A percentile compares a stretch with the other conserved stretches of the same genome.
Evolutionary conservation across 2,329 filamentous ascomycete genomes (phyloP).

Genomic region (Massarina eburnea): DNA sequence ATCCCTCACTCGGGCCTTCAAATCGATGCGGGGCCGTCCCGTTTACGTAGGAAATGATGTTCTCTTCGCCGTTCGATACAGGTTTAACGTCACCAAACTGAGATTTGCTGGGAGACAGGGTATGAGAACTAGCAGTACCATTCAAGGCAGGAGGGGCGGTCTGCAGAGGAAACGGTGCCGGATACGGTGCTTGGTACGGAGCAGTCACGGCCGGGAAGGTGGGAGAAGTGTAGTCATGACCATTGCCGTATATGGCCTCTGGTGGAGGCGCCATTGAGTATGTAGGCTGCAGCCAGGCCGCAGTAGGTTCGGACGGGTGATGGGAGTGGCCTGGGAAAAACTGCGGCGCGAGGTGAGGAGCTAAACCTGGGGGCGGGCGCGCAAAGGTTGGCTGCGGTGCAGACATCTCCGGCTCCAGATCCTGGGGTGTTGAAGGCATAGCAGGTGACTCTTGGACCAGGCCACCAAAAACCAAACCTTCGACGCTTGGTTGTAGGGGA

Average conservation of each 20-base stretch:
- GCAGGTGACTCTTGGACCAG: slow-evolving; percentile 38
- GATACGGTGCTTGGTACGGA: slow-evolving; percentile 23
- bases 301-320: slow-evolving; percentile 36
- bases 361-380: slow-evolving; percentile 37
- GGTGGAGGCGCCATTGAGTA: slow-evolving; percentile 29
- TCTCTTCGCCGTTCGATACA: slow-evolving; percentile 21
- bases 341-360: slow-evolving; percentile 30
- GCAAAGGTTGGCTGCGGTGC: slow-evolving; percentile 22
- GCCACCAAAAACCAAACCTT: slow-evolving; percentile 45
- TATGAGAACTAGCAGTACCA: slow-evolving; percentile 30
- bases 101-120: slow-evolving; percentile 37
- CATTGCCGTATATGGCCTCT: slow-evolving; percentile 25
- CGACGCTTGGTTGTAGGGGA: slow-evolving; percentile 27
- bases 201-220: slow-evolving; percentile 15
- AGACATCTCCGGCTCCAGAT: slow-evolving; percentile 19
- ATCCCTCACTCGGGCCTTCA: slow-evolving; percentile 26
- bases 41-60: slow-evolving; percentile 20
- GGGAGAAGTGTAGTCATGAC: slow-evolving; percentile 25
- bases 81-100: slow-evolving; percentile 26
- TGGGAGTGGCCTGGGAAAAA: slow-evolving; percentile 39
- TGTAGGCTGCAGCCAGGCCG: slow-evolving; percentile 33
- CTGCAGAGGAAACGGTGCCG: slow-evolving; percentile 21
- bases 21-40: slow-evolving; percentile 10
- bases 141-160: slow-evolving; percentile 22
- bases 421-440: slow-evolving; percentile 42